Evolutionary conservation across 2,329 filamentous ascomycete genomes (phyloP), one percentile per base, ranked within the genome.

Genomic region (Talaromyces albobiverticillius): DNA sequence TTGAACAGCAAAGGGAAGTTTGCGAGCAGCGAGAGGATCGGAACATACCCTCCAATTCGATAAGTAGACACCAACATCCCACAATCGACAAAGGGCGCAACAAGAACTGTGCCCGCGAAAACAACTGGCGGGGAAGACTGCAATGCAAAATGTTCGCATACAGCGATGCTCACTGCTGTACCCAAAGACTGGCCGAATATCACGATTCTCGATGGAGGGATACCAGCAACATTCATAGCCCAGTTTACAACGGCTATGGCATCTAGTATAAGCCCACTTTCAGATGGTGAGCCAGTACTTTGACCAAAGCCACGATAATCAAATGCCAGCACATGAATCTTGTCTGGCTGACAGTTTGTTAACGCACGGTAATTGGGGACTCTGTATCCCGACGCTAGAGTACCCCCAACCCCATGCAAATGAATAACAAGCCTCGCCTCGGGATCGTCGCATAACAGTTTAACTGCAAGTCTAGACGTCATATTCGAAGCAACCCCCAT

Each of bases 221-320:
- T 79, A 0, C 71, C 67, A 2, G 78, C 81, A 0, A 72, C 74
- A 1, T 79, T 67, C 52, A 79, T 71, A 0, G 80, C 82, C 76
- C 81, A 86, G 10, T 82, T 70, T 2, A 75, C 75, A 2, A 84
- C 65, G 0, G 79, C 69, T 0, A 79, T 60, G 1, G 80, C 82
- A 61, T 87, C 83, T 1, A 64, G 64, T 11, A 82, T 67, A 1
- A 86, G 67, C 0, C 83, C 82, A 1, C 62, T 46, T 63, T 86
- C 83, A 0, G 80, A 82, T 0, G 82, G 82, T 4, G 65, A 62
- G 2, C 82, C 82, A 0, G 69, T 77, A 48, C 78, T 82, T 4
- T 63, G 65, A 1, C 84, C 83, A 59, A 82, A 87, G 1, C 84
- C 83, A 4, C 83, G 76, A 60, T 85, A 86, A 66, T 87, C 83